Evolutionary conservation across 2,329 filamentous ascomycete genomes (phyloP).

Genomic region (Chaetomium sp.): DNA sequence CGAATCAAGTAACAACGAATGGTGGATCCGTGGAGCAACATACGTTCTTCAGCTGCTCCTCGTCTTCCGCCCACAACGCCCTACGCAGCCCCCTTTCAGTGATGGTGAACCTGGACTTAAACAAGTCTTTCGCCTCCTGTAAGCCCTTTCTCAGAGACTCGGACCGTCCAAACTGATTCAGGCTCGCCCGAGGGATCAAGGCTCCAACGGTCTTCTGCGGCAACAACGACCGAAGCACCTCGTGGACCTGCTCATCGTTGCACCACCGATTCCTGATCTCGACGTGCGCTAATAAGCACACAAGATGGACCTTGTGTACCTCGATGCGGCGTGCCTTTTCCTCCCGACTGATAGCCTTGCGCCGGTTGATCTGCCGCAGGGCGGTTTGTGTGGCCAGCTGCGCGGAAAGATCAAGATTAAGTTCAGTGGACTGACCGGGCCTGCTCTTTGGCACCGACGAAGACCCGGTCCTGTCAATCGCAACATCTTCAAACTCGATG

Average conservation of each 20-base stretch:
- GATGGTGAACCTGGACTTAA: conserved; percentile 62
- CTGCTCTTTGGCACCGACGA: conserved; percentile 18
- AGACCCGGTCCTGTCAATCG: conserved; percentile 29
- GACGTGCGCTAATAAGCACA: conserved; percentile 75
- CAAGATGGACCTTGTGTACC: conserved; percentile 78
- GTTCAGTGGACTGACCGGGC: conserved; percentile 28
- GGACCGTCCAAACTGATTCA: conserved; percentile 69
- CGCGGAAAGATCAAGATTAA: conserved; percentile 49
- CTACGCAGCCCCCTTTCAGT: conserved; percentile 64
- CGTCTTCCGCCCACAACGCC: conserved; percentile 68
- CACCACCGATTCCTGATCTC: conserved; percentile 82
- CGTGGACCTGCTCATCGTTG: conserved; percentile 66
- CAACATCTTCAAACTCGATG: conserved; percentile 43
- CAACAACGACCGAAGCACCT: conserved; percentile 57
- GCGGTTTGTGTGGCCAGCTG: conserved; percentile 33
- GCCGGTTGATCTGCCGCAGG: conserved; percentile 33
- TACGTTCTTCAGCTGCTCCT: conserved; percentile 54
- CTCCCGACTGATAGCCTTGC: conserved; percentile 47
- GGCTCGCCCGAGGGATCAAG: conserved; percentile 59
- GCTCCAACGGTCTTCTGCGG: conserved; percentile 58
- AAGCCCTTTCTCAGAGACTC: conserved; percentile 74
- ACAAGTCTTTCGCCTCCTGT: conserved; percentile 60
- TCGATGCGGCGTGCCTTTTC: conserved; percentile 57
- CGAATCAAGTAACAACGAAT: background rate
- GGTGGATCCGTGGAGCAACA: conserved; percentile 13